Base-by-base conservation (phyloP, 2,329 filamentous ascomycete species). In the Clarireedia monteithiana region DNA sequence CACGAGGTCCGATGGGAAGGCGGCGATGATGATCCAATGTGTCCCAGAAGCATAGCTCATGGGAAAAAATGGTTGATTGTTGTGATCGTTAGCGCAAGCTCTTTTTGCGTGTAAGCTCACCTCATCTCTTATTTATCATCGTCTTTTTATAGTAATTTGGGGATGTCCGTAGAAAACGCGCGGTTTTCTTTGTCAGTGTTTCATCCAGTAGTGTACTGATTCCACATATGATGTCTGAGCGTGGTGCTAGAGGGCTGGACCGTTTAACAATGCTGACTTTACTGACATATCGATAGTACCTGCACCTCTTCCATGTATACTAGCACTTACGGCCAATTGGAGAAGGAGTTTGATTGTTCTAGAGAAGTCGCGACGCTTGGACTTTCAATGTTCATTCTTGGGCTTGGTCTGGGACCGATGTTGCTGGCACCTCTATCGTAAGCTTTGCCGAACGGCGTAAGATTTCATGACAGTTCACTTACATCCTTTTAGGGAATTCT, bases 261-360 rank as follows among this genome's bases (percentile, higher is more conserved):
- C 12, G 24, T 4, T 27, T n/a, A 44, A 15, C 9, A 34, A n/a
- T 55, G 10, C 38, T 50, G 30, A 50, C 39, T 26, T 20, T 4
- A 42, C 39, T 44, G 34, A 12, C 38, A 30, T 53, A 12, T 26
- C 30, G 9, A 34, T 50, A 91, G 87, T 53, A 95, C 91, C 7
- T 90, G 86, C 68, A 83, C 88, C 1, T 91, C 87, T 48, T 94
- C 90, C n/a, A 83, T 95, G 64, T 96, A 96, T 71, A 92, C 90
- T 0, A 82, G 83, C 12, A 94, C 88, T 0, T 96, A 96, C 69
- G 68, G 66, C 17, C 87, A 94, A 70, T 82, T 96, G 71, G 82
- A 85, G 60, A 73, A 76, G 26, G 88, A 95, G 58, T 95, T 96
- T 64, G 73, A 81, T 61, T 80, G 81, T 64, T 86, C 87, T 0